A percentile compares a stretch with the other conserved stretches of the same genome.
These are phyloP conservation scores for Gillenia trifoliata DNA, from an alignment of 306 rosid species.

Conservation along the genomic window DNA sequence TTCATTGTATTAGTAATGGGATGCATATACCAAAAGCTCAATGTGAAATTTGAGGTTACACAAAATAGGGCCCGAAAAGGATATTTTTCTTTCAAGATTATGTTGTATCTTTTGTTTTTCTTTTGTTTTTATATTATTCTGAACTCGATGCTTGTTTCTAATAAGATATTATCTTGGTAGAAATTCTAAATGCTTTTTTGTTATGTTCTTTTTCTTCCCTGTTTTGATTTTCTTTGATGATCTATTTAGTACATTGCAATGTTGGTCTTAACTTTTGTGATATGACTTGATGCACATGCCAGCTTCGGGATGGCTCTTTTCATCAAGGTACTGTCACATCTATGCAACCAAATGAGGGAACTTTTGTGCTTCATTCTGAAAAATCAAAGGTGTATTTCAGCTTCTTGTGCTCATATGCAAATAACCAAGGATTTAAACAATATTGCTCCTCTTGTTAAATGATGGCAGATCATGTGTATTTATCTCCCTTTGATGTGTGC, in stretches of 20 bases:
- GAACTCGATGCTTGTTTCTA: neutral
- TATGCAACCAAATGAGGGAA: constrained; percentile 87
- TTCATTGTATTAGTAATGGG: no score
- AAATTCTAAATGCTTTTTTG: neutral
- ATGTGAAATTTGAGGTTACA: no score
- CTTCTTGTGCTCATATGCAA: constrained; percentile 1
- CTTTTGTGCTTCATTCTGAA: constrained; percentile 80
- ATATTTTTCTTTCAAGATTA: neutral
- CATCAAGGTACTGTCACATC: constrained; percentile 95
- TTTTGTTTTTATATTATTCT: neutral
- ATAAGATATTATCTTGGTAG: no score
- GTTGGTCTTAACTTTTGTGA: constrained; percentile 17
- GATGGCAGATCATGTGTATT: neutral
- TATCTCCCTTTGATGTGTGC: neutral
- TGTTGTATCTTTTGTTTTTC: neutral
- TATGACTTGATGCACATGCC: constrained; percentile 20
- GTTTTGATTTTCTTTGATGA: neutral
- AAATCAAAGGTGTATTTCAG: constrained; percentile 45
- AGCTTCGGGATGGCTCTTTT: constrained; percentile 88
- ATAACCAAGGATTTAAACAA: neutral
- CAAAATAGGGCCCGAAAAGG: no score
- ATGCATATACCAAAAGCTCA: no score
- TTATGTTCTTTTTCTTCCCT: neutral
- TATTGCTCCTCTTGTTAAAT: neutral
- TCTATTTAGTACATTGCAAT: neutral